Base-by-base conservation (phyloP, 2,329 filamentous ascomycete species). In the Didymella glomerata region DNA sequence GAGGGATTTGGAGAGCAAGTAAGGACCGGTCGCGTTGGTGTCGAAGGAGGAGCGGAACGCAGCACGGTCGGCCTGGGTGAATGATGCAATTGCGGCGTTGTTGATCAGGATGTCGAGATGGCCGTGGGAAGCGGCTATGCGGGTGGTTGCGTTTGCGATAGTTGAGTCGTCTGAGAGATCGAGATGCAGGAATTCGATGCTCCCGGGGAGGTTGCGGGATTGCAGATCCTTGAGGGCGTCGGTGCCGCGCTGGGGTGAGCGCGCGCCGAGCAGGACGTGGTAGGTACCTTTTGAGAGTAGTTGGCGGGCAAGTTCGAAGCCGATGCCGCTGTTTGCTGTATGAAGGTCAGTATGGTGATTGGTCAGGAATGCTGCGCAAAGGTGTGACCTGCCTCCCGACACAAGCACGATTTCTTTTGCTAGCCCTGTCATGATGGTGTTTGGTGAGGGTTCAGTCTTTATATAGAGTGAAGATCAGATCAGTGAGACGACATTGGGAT, bases 241-340 rank as follows among this genome's bases (percentile, higher is more conserved):
- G 20, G 73, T 62, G 50, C 73, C 71, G 56, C 65, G 71, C 3
- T 58, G 30, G 6, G 56, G 25, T 9, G 64, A 68, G 20, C 71
- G 70, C 6, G 68, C 62, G 10, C 65, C 59, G 6, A 74, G 40
- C 9, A 73, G 60, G 7, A 74, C 66, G 45, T 73, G 67, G 60
- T 79, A 78, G n/a, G 63, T 67, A 73, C 68, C 70, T 36, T 75
- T 65, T 3, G 76, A 64, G 9, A 81, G 75, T 2, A 79, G 73
- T 36, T 77, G 70, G 49, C 76, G 72, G 7, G 77, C 78, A 10
- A 81, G 75, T 55, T 82, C 81, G 58, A 78, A 79, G 28, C 83
- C 83, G 25, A 85, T 82, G 51, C 83, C 83, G 52, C 76, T 77
- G 63, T 81, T 84, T 20, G 54, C 54, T 57, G 32, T 10, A 22